These are phyloP conservation scores for Colletotrichum viniferum DNA, from an alignment of 2,329 filamentous ascomycete genomes.

Conservation along the genomic window DNA sequence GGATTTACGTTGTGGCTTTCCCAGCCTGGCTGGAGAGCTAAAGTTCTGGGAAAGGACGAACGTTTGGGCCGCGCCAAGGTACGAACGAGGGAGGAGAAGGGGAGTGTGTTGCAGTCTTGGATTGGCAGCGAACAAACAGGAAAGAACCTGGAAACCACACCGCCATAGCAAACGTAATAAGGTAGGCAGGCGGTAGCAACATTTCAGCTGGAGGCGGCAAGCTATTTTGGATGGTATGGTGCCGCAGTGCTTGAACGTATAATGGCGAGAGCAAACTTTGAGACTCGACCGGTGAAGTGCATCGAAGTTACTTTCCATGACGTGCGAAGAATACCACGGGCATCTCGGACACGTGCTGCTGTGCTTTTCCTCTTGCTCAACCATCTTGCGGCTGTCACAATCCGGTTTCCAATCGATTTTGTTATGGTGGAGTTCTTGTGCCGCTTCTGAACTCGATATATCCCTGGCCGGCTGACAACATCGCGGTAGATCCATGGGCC, in stretches of 20 bases:
- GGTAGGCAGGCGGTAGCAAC: not conserved
- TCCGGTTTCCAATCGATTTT: not conserved
- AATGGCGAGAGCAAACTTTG: not conserved
- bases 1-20: not conserved
- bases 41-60: not conserved
- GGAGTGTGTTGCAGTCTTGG: not conserved
- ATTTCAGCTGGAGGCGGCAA: not conserved
- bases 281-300: not conserved
- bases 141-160: not conserved
- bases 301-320: not conserved
- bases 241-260: not conserved
- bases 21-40: not conserved
- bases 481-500: not conserved
- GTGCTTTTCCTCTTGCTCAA: not conserved
- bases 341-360: not conserved
- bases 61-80: not conserved
- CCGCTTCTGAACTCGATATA: not conserved
- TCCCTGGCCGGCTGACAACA: constrained; percentile 7
- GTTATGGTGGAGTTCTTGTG: not conserved
- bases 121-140: not conserved
- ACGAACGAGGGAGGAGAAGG: not conserved
- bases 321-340: not conserved
- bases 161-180: not conserved
- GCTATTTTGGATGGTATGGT: not conserved
- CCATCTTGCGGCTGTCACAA: not conserved